Evolutionary conservation across 805 yeast species (phyloP).

Genomic region (Sugiyamaella americana): DNA sequence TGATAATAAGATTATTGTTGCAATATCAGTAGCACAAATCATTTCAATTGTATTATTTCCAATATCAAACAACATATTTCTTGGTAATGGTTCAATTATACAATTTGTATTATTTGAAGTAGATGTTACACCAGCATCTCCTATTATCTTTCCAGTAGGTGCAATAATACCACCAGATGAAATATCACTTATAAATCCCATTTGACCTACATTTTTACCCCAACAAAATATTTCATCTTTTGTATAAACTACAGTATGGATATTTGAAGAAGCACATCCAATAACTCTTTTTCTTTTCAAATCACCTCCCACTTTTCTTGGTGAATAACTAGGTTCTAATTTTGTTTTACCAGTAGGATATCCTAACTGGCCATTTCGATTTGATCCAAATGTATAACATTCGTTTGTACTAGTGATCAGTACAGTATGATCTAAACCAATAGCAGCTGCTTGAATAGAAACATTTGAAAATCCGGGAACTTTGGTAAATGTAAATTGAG

Average conservation of each 20-base stretch:
- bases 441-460: constrained; percentile 34
- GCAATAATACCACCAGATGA: constrained; percentile 23
- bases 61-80: constrained; percentile 41
- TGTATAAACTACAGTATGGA: constrained; percentile 61
- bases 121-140: neutral
- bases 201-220: constrained; percentile 81
- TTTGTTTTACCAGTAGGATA: constrained; percentile 31
- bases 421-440: constrained; percentile 64
- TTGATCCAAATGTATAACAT: constrained; percentile 78
- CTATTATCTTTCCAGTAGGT: neutral
- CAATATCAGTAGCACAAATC: constrained; percentile 59
- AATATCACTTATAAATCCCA: constrained; percentile 45
- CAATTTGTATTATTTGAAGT: constrained; percentile 15
- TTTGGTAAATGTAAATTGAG: constrained; percentile 39
- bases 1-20: constrained; percentile 58
- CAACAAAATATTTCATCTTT: constrained; percentile 49
- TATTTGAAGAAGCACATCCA: constrained; percentile 56
- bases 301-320: constrained; percentile 39
- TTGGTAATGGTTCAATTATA: constrained; percentile 27
- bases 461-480: neutral
- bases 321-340: constrained; percentile 31
- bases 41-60: constrained; percentile 44
- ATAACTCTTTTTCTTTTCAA: constrained; percentile 35
- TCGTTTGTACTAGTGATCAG: constrained; percentile 47
- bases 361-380: constrained; percentile 63